Base-by-base conservation (phyloP, 352 stramenopile genomes). In the Phytophthora pisi region DNA sequence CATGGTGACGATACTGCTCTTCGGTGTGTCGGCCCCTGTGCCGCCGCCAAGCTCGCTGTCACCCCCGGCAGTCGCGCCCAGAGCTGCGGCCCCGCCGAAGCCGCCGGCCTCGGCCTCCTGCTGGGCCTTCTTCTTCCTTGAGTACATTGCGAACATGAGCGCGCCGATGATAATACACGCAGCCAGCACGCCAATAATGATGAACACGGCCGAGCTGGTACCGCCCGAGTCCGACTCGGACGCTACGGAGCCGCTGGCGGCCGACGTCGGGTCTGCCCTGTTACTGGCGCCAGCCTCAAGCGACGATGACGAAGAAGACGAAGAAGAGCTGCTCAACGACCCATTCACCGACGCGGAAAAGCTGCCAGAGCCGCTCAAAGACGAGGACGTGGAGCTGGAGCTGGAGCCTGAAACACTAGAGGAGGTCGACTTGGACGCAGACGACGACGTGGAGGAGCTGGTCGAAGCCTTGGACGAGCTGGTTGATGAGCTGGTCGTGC, bases 1-100 rank as follows among this genome's bases (percentile, higher is more conserved):
- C 86, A 94, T 91, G 36, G 79, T 89, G 42, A 92, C 84, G 51
- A 94, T 94, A 51, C 81, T 88, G 47, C 77, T 68, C 76, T 92
- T 94, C 38, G 86, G 86, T 15, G 86, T 94, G 24, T 86, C 72
- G 5, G 78, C 75, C 20, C 79, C 75, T 45, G 68, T 74, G 9
- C 50, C 61, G 10, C 30, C 65, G 10, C 55, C 40, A 26, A 60
- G 40, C 30, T 75, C 74, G 42, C 52, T 64, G 5, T 79, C 75
- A 28, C 51, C 54, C 5, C 53, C 46, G 2, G 64, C 55, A 28
- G 57, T 59, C 18, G 61, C 77, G 31, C 82, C 70, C 18, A 83
- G 63, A 40, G 74, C 75, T 50, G 75, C 66, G 5, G 70, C 64
- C 53, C 72, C 77, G 24, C 77, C 79, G 40, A 91, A 90, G 36